phyloP scores from a whole-genome alignment of 257 asterid genomes.

The Pogostemon cablin region DNA sequence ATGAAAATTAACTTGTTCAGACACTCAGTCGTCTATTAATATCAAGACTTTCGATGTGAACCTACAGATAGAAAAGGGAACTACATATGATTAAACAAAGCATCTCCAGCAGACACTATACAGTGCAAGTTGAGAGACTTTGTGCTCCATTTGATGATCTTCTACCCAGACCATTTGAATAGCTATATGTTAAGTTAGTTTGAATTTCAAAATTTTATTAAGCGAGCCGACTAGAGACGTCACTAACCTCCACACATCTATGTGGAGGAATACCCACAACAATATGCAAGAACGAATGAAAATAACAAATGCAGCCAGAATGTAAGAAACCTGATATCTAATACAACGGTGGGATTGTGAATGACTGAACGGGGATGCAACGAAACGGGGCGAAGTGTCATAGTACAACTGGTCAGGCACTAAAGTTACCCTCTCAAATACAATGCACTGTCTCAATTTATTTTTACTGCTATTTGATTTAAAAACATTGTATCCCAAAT shows the following conservation, averaged over 20 bases:
- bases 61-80: slow-evolving; percentile 9
- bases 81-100: not conserved
- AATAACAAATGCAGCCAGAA: not conserved
- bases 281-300: not conserved
- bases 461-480: not conserved
- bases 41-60: not conserved
- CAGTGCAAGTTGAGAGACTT: not conserved
- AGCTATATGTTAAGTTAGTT: not conserved
- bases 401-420: too few relatives aligned
- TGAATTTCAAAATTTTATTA: not conserved
- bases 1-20: not conserved
- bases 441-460: too few relatives aligned
- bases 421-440: too few relatives aligned
- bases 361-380: not conserved
- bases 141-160: not conserved
- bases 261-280: not conserved
- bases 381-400: too few relatives aligned
- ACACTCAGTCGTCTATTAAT: not conserved
- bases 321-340: not conserved
- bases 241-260: not conserved
- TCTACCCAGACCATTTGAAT: not conserved
- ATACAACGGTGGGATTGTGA: not conserved
- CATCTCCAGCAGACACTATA: not conserved
- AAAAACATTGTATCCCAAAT: not conserved
- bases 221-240: not conserved